A percentile compares a stretch with the other conserved stretches of the same genome.
These are phyloP conservation scores for Tricholoma saponaceum DNA, from an alignment of 768 basidiomycete species.

Conservation along the genomic window DNA sequence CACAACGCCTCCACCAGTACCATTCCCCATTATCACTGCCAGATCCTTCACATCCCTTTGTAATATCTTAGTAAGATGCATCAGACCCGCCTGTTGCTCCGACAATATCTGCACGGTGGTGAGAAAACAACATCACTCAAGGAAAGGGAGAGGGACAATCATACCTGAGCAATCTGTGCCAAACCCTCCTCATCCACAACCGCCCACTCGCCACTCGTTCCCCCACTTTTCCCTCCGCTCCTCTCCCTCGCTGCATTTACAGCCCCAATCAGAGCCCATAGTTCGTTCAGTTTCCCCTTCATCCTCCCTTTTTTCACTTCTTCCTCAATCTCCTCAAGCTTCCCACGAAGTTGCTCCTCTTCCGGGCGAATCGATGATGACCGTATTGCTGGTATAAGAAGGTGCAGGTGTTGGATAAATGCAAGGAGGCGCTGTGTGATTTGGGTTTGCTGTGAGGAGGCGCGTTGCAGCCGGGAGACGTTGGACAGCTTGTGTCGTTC, in stretches of 20 bases:
- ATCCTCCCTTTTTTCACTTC: slow-evolving; percentile 64
- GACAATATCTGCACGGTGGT: slow-evolving; percentile 50
- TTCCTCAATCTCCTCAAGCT: slow-evolving; percentile 70
- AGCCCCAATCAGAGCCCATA: slow-evolving; percentile 82
- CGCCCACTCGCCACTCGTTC: slow-evolving; percentile 55
- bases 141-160: slow-evolving; percentile 1
- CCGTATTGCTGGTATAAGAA: slow-evolving; percentile 73
- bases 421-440: slow-evolving; percentile 64
- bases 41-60: slow-evolving; percentile 63
- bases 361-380: slow-evolving; percentile 74
- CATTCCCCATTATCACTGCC: slow-evolving; percentile 54
- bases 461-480: slow-evolving; percentile 60
- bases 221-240: slow-evolving; percentile 39
- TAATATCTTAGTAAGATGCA: slow-evolving; percentile 74
- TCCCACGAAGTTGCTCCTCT: slow-evolving; percentile 70
- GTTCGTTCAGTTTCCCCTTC: slow-evolving; percentile 72
- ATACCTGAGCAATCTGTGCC: slow-evolving; percentile 69
- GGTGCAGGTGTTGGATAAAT: slow-evolving; percentile 72
- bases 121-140: not conserved
- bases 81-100: slow-evolving; percentile 77
- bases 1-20: slow-evolving; percentile 9
- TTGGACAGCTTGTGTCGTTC: slow-evolving; percentile 66
- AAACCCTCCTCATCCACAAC: slow-evolving; percentile 88
- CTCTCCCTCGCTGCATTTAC: slow-evolving; percentile 58
- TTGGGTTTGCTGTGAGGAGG: slow-evolving; percentile 61